Percentiles rank a stretch among this genome's conserved stretches.
These are phyloP conservation scores for Didymella glomerata DNA, from an alignment of 2,329 filamentous ascomycete species.

Conservation along the genomic window DNA sequence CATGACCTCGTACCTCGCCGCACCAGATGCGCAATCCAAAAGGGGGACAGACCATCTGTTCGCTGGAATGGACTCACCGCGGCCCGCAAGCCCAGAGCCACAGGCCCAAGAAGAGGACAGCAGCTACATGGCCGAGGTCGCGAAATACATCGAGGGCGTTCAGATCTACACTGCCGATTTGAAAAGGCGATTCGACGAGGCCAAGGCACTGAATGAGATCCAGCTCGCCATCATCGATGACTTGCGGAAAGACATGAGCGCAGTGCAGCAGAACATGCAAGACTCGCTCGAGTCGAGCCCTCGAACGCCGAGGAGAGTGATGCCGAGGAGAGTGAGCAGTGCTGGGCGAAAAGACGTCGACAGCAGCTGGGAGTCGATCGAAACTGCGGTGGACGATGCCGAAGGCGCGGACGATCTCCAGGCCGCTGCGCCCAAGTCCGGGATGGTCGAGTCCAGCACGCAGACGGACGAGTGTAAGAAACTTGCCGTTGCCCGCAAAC, in stretches of 20 bases:
- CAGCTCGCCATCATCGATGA: conserved; percentile 45
- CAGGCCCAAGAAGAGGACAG: conserved; percentile 18
- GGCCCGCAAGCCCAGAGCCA: conserved; percentile 6
- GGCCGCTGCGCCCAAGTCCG: conserved; percentile 4
- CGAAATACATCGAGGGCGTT: conserved; percentile 40
- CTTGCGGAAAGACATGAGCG: conserved; percentile 35
- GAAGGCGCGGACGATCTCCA: conserved; percentile 1
- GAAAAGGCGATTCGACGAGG: conserved; percentile 44
- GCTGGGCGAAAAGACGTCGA: conserved; percentile 4
- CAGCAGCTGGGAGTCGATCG: conserved; percentile 17
- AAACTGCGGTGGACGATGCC: conserved; percentile 10
- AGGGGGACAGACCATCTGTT: conserved; percentile 34
- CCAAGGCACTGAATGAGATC: conserved; percentile 45
- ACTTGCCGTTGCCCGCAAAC: conserved; percentile 25
- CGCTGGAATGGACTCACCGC: conserved; percentile 22
- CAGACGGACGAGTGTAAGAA: conserved; percentile 14
- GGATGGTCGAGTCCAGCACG: conserved; percentile 17
- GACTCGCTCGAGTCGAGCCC: conserved; percentile 10
- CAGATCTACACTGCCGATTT: conserved; percentile 38
- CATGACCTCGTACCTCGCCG: conserved; percentile 42
- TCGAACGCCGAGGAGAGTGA: conserved; percentile 1
- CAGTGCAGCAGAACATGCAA: conserved; percentile 28
- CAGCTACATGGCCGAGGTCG: conserved; percentile 40
- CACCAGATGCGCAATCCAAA: conserved; percentile 35
- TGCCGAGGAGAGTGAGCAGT: conserved; percentile 5